Evolutionary conservation across 169 alveolate genomes (phyloP), one percentile per base, ranked within the genome.

Genomic region (Cryptosporidium baileyi): DNA sequence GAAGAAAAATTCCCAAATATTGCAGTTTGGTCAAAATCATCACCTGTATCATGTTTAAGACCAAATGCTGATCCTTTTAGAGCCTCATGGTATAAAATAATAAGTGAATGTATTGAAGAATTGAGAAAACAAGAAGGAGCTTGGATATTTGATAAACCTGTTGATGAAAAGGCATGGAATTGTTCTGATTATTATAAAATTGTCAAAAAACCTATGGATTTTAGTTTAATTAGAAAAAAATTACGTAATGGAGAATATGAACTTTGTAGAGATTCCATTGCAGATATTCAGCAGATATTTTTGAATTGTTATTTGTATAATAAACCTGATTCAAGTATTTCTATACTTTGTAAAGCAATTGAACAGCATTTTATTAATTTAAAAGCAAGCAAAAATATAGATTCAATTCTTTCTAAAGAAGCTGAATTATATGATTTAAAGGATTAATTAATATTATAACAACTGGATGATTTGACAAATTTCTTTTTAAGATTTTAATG

Each of bases 151-250:
- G 97, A 94, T 67, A 90, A 82, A 67, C 95, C 96, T 19, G 97
- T 94, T 11, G 97, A 94, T 81, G 91, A 95, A 7, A 94, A 94
- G 81, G 93, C 91, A 59, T 95, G 93, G 80, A 93, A 93, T 63
- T 93, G 96, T 59, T 96, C 97, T 3, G 97, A 93, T 80, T 94
- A 94, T 80, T 94, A 94, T 85, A 96, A 94, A 82, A 93, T 94
- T 38, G 90, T 94, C 38, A 92, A 89, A 47, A 91, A 91, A 59
- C 97, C 97, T 2, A 94, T 94, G 96, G 94, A 96, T 1, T 91
- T 93, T 60, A 89, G 93, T 63, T 88, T 96, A 82, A 90, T 94
- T 59, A 89, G 93, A 45, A 80, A 89, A 22, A 94, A 94, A 65
- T 91, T 94, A 41, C 80, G 90, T 24, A 92, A 92, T 47, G 89